These are phyloP conservation scores for Penicillium desertorum DNA, from an alignment of 495 filamentous ascomycete species.

Conservation along the genomic window DNA sequence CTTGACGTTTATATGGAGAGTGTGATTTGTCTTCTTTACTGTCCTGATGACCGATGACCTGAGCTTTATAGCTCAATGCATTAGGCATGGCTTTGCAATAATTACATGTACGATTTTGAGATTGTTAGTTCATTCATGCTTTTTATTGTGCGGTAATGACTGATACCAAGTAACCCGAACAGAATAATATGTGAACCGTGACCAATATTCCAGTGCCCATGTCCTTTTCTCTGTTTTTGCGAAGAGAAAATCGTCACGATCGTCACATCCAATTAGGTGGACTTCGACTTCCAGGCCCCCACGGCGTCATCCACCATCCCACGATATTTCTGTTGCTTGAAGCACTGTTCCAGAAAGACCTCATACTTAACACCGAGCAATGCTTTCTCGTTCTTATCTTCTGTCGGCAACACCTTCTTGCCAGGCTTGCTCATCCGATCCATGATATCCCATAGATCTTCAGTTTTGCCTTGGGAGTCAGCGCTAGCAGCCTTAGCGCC, in stretches of 20 bases:
- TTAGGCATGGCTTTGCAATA: slow-evolving; percentile 1
- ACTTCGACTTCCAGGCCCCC: slow-evolving; percentile 33
- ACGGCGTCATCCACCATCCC: slow-evolving; percentile 64
- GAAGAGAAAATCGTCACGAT: background rate
- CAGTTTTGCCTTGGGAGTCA: slow-evolving; percentile 70
- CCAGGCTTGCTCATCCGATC: slow-evolving; percentile 94
- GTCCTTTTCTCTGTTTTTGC: background rate
- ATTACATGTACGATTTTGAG: background rate
- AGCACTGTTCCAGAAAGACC: slow-evolving; percentile 61
- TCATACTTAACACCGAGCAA: slow-evolving; percentile 84
- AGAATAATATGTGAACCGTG: slow-evolving; percentile 3
- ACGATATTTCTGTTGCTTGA: slow-evolving; percentile 60
- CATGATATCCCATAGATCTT: slow-evolving; percentile 94
- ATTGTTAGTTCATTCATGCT: background rate
- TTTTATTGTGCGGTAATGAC: slow-evolving; percentile 13
- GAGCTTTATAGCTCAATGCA: slow-evolving; percentile 3
- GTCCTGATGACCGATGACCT: background rate
- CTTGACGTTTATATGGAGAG: slow-evolving; percentile 3
- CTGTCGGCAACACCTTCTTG: slow-evolving; percentile 71
- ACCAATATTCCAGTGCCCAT: background rate
- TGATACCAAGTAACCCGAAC: background rate
- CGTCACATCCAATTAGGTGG: slow-evolving; percentile 6
- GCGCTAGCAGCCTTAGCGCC: slow-evolving; percentile 90
- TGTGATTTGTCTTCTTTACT: background rate
- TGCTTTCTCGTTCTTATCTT: slow-evolving; percentile 69